Percentiles rank a stretch among this genome's conserved stretches.
phyloP scores from a whole-genome alignment of 148 eudicot species.

The Rhododendron kiyosumense region DNA sequence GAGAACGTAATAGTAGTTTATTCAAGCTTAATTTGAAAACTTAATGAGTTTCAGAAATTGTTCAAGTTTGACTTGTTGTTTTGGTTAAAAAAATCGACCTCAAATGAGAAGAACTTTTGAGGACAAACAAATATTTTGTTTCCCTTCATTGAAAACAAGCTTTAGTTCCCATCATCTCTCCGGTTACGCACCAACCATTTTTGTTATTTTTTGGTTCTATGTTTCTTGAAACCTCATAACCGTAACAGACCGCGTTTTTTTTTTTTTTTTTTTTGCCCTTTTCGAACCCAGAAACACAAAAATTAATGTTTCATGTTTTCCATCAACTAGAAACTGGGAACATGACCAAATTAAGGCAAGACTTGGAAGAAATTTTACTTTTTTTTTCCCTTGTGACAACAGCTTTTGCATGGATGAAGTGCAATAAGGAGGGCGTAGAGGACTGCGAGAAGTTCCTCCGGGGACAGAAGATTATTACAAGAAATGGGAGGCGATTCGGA shows the following conservation, averaged over 20 bases:
- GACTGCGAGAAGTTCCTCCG: constrained; percentile 44
- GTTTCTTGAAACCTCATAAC: neutral
- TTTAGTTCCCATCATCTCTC: neutral
- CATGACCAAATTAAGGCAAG: neutral
- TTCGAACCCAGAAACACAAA: neutral
- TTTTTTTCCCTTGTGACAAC: neutral
- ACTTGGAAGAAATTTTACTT: neutral
- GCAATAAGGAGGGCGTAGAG: constrained; percentile 22
- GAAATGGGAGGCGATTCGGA: constrained; percentile 64
- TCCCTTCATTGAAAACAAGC: neutral
- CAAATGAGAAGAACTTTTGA: neutral
- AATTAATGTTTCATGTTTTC: neutral
- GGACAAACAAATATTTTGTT: neutral
- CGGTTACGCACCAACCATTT: neutral
- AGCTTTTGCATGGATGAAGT: constrained; percentile 86
- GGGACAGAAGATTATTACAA: constrained; percentile 46
- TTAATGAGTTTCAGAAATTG: neutral
- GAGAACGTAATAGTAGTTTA: too few relatives aligned
- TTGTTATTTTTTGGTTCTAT: neutral
- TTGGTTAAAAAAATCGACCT: neutral
- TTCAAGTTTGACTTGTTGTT: neutral
- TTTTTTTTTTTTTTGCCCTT: too few relatives aligned
- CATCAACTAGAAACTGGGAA: neutral
- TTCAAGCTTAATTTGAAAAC: neutral
- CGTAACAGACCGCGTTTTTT: too few relatives aligned